Evolutionary conservation across 768 basidiomycete species (phyloP), one percentile per base, ranked within the genome.

Genomic region (Russula ochroleuca): DNA sequence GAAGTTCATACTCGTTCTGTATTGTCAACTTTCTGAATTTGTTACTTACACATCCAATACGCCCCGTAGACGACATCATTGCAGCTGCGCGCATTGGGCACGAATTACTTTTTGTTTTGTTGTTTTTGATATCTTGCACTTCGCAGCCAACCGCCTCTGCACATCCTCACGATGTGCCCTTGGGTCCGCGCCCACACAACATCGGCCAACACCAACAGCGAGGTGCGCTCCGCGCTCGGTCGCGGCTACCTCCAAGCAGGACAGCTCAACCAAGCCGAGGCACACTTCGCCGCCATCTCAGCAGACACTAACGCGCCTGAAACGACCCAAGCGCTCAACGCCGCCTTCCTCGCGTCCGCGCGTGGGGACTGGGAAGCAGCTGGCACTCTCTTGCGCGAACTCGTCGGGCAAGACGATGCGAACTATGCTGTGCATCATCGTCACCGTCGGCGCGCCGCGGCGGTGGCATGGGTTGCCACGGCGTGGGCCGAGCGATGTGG

Each of bases 171-270:
- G 28, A 28, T 28, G 28, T 2, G 28, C 5, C 28, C 28, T 28
- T 28, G 28, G 28, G 28, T 28, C 28, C 28, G 28, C 28, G 2
- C 28, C 28, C 28, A 28, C 28, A n/a, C 40, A 8, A 56, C 41
- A 14, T 6, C 41, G 1, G 21, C 41, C 19, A 45, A 5, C 28
- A 55, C 73, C 80, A 83, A 10, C 78, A 11, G 50, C 14, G 78
- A 81, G 21, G 75, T 93, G 10, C 84, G 83, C 54, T 87, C 89
- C 11, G 83, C 88, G 10, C 76, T 92, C 11, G 91, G 80, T 6
- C 80, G 90, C 23, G 81, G 91, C 47, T 87, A 92, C 71, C 80
- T 93, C 21, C 87, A 93, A 69, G 78, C 80, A 5, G 91, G 91
- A 4, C 79, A 90, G 72, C 70, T 92, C 62, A 72, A 73, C 17